Percentiles rank a stretch among this genome's conserved stretches.
These are phyloP conservation scores for Helianthus tuberosus DNA, from an alignment of 129 eudicot species.

Conservation along the genomic window DNA sequence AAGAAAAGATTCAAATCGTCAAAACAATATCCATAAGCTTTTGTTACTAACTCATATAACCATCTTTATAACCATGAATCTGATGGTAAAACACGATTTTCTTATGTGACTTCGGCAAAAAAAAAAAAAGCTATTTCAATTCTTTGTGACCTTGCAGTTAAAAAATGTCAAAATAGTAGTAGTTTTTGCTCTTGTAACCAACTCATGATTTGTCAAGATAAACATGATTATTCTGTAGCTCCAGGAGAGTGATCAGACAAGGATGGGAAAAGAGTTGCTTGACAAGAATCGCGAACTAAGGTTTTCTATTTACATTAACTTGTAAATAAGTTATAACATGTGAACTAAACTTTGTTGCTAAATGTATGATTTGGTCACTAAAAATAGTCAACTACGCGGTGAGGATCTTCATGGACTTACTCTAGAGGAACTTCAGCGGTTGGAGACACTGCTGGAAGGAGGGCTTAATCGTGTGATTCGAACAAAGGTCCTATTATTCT, in stretches of 20 bases:
- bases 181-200: no score
- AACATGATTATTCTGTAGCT: conserved; percentile 27
- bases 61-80: not conserved
- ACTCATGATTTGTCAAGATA: no score
- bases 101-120: not conserved
- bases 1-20: not conserved
- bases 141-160: no score
- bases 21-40: not conserved
- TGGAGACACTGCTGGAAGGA: conserved; percentile 58
- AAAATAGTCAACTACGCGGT: conserved; percentile 59
- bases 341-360: not conserved
- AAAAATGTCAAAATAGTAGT: no score
- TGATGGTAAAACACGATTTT: not conserved
- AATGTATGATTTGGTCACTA: conserved; percentile 3
- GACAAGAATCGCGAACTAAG: conserved; percentile 55
- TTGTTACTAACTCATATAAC: not conserved
- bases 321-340: not conserved
- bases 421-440: conserved; percentile 55
- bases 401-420: conserved; percentile 62
- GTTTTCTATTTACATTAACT: conserved; percentile 16
- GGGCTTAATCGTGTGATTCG: conserved; percentile 54
- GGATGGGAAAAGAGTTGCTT: conserved; percentile 47
- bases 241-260: conserved; percentile 39
- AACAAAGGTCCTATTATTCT: conserved; percentile 41
- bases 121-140: no score